Percentiles rank a stretch among this genome's conserved stretches.
Conservation (phyloP, 768 basidiomycete genomes). For the Pulveroboletus sp. region DNA sequence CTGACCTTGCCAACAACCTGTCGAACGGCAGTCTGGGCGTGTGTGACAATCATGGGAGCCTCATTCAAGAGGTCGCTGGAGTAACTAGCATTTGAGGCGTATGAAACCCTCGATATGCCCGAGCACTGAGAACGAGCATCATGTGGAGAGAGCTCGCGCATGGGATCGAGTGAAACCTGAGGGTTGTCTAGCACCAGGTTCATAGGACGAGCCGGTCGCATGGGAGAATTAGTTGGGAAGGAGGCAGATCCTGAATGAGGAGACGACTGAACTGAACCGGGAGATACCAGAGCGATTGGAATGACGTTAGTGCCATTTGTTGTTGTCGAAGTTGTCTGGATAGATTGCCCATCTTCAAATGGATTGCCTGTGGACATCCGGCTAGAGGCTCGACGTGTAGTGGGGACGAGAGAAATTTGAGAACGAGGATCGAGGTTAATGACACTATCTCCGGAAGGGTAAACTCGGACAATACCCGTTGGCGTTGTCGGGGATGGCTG, state of each 20-base stretch:
- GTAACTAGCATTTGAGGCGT: slow-evolving; percentile 69
- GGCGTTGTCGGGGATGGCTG: slow-evolving; percentile 9
- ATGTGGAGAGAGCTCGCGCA: slow-evolving; percentile 33
- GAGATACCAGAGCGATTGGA: slow-evolving; percentile 74
- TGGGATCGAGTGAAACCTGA: slow-evolving; percentile 51
- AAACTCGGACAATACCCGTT: slow-evolving; percentile 43
- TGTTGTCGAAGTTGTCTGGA: slow-evolving; percentile 68
- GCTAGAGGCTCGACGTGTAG: slow-evolving; percentile 15
- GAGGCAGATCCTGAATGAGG: slow-evolving; percentile 29
- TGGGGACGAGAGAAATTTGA: slow-evolving; percentile 25
- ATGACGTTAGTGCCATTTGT: slow-evolving; percentile 83
- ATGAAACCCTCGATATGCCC: slow-evolving; percentile 58
- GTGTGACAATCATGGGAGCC: slow-evolving; percentile 76
- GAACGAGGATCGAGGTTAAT: slow-evolving; percentile 59
- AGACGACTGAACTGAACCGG: slow-evolving; percentile 41
- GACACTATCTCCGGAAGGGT: slow-evolving; percentile 44
- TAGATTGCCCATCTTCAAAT: slow-evolving; percentile 73
- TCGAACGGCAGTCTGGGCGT: slow-evolving; percentile 55
- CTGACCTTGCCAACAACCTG: slow-evolving; percentile 74
- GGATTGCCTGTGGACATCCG: slow-evolving; percentile 48
- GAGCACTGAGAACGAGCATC: slow-evolving; percentile 51
- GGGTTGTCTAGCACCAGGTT: slow-evolving; percentile 61
- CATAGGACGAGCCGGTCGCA: slow-evolving; percentile 53
- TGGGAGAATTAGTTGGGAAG: slow-evolving; percentile 36
- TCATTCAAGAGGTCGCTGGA: slow-evolving; percentile 78